Base-by-base conservation (phyloP, 352 stramenopile genomes). In the Phytophthora lateralis region DNA sequence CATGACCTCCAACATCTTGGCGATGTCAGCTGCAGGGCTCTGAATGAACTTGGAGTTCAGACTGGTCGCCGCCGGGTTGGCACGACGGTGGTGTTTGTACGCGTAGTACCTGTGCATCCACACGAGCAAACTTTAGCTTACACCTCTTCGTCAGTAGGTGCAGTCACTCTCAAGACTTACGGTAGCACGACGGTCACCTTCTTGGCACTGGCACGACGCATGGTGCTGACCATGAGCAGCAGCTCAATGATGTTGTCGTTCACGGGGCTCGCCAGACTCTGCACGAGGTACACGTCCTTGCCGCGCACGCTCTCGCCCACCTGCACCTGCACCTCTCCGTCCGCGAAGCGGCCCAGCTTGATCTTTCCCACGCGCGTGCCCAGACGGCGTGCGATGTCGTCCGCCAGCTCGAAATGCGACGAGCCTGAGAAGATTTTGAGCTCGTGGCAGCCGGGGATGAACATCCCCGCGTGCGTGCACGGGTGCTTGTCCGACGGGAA, bases 181-280 rank as follows among this genome's bases (percentile, higher is more conserved):
- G 94, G 94, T 21, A 98, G 91, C 43, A 98, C 93, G 30, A 96
- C 89, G 10, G 93, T 98, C 56, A 98, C 90, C 55, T 92, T 88
- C 82, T 98, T 98, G 59, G 94, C 94, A 44, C 88, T 97, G 8
- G 94, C 93, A 53, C 94, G 85, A 38, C 92, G 88, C 79, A 97
- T 94, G 35, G 92, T 97, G 63, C 89, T 97, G 43, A 98, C 88
- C 89, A 98, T 98, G 30, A 98, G 80, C 58, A 98, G 69, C 59
- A 98, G 73, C 73, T 98, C 94, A 50, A 98, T 97, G 46, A 98
- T 86, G 71, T 97, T 97, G 64, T 98, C 94, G 63, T 98, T 98
- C 47, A 98, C 92, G 12, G 94, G 94, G 46, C 78, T 91, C 32
- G 88, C 82, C 21, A 96, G 87, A 61, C 88, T 96, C 80, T 98